Percentiles rank a stretch among this genome's conserved stretches.
Evolutionary conservation across 805 yeast genomes (phyloP).

Genomic region (Lachancea fermentati): DNA sequence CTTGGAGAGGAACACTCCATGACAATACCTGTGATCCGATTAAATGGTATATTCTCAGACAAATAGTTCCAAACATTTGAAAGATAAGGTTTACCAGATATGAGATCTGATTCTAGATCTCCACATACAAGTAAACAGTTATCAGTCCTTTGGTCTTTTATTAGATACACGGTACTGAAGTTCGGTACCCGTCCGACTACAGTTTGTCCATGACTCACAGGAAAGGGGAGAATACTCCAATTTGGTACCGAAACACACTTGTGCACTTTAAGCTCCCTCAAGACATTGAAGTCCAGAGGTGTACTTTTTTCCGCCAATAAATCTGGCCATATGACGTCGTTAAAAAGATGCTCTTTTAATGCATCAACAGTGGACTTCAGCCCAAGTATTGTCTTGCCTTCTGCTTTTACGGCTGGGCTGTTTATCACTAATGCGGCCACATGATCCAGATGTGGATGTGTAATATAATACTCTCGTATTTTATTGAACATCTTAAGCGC

Average conservation of each 20-base stretch:
- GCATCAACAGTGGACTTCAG: slow-evolving; percentile 46
- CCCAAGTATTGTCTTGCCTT: slow-evolving; percentile 47
- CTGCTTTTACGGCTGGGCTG: slow-evolving; percentile 43
- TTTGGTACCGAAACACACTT: slow-evolving; percentile 19
- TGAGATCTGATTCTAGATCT: slow-evolving; percentile 68
- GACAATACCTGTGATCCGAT: slow-evolving; percentile 47
- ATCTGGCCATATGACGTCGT: slow-evolving; percentile 79
- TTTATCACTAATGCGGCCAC: slow-evolving; percentile 62
- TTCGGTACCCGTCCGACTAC: slow-evolving; percentile 25
- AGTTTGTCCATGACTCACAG: slow-evolving; percentile 37
- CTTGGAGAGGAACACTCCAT: slow-evolving; percentile 72
- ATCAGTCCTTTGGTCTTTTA: slow-evolving; percentile 34
- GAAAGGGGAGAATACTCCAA: slow-evolving; percentile 33
- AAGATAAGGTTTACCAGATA: slow-evolving; percentile 35
- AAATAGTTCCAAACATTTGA: slow-evolving; percentile 51
- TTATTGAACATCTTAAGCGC: slow-evolving; percentile 33
- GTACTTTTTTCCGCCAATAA: slow-evolving; percentile 29
- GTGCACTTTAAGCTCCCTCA: slow-evolving; percentile 10
- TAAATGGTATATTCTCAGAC: slow-evolving; percentile 39
- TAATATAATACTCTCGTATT: slow-evolving; percentile 46
- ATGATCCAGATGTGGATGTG: slow-evolving; percentile 88
- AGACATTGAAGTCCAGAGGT: slow-evolving; percentile 14
- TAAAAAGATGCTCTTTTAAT: slow-evolving; percentile 55
- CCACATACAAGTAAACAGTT: slow-evolving; percentile 63
- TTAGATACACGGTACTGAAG: slow-evolving; percentile 54